Evolutionary conservation across 768 basidiomycete species (phyloP).

Genomic region (Termitomyces bulborhizus): DNA sequence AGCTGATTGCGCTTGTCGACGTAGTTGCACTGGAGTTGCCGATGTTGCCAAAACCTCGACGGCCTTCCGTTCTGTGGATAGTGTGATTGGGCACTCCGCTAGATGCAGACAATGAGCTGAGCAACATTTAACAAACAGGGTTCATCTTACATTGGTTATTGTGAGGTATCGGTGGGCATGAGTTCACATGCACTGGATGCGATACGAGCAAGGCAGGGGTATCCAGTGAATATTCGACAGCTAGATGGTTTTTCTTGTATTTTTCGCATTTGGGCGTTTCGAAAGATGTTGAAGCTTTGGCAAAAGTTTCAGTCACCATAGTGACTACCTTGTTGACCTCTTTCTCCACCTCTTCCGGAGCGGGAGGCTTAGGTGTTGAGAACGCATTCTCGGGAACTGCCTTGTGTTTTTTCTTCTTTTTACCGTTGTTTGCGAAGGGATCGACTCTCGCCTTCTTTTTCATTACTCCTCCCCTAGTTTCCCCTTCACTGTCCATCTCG

Average conservation of each 20-base stretch:
- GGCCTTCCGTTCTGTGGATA: conserved; percentile 4
- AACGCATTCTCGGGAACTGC: background rate
- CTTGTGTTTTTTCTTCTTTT: conserved; percentile 29
- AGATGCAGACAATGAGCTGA: background rate
- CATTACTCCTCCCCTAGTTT: conserved; percentile 50
- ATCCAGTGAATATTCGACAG: background rate
- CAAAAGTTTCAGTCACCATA: background rate
- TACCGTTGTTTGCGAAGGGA: conserved; percentile 45
- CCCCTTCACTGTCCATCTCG: conserved; percentile 44
- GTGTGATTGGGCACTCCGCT: background rate
- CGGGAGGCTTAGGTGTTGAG: background rate
- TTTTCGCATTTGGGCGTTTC: conserved; percentile 5
- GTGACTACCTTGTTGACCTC: conserved; percentile 1
- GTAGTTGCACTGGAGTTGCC: conserved; percentile 3
- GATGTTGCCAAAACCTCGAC: conserved; percentile 15
- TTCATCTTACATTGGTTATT: background rate
- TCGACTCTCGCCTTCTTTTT: conserved; percentile 57
- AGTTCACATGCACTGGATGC: background rate
- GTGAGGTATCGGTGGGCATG: background rate
- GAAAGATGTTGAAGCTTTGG: background rate
- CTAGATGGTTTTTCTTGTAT: conserved; percentile 1
- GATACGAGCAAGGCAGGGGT: background rate
- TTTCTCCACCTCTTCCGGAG: background rate
- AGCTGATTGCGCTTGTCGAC: conserved; percentile 14
- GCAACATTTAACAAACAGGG: background rate